Evolutionary conservation across 2,329 filamentous ascomycete genomes (phyloP).

Genomic region (Colletotrichum sp.): DNA sequence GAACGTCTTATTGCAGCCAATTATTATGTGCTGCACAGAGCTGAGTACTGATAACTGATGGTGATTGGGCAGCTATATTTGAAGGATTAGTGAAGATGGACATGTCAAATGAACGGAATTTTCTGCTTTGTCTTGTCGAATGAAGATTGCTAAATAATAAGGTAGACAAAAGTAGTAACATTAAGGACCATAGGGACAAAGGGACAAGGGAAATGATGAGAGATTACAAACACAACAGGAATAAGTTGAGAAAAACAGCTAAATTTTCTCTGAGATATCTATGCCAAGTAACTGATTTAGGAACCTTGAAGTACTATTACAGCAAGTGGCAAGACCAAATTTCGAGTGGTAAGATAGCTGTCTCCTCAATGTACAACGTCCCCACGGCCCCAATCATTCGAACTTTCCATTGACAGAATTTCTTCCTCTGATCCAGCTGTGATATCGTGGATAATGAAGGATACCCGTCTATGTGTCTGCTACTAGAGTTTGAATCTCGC

Average conservation of each 20-base stretch:
- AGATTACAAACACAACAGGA: neutral
- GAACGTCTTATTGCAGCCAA: neutral
- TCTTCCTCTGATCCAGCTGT: neutral
- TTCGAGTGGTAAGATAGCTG: too few species aligned
- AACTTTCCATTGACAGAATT: neutral
- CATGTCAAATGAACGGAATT: neutral
- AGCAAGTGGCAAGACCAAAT: neutral
- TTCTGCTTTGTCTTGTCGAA: neutral
- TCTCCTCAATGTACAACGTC: neutral
- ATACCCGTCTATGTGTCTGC: neutral
- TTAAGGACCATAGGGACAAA: neutral
- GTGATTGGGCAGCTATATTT: neutral
- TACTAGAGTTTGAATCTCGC: neutral
- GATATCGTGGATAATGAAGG: neutral
- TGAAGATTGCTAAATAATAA: neutral
- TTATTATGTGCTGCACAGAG: neutral
- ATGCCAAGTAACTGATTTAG: neutral
- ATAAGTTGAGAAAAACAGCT: too few species aligned
- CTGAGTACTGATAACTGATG: neutral
- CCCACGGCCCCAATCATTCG: neutral
- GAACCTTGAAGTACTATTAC: neutral
- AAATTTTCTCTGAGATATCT: neutral
- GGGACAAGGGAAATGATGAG: accelerated
- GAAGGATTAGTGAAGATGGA: neutral
- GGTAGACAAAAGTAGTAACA: neutral